phyloP scores from a whole-genome alignment of 805 yeast genomes.

The Starmerella bombi region DNA sequence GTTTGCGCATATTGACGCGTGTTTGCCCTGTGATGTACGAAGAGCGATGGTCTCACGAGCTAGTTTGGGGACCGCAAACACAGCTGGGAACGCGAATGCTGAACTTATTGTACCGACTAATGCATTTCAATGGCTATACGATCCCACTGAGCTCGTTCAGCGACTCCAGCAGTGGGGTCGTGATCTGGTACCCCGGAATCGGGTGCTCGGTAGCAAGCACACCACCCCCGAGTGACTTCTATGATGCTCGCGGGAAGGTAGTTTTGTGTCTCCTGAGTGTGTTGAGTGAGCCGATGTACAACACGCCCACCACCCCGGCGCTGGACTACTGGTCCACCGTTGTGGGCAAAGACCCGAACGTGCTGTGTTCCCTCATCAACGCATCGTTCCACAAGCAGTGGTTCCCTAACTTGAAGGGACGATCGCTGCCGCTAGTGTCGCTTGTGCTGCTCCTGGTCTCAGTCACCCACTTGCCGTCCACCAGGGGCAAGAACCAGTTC shows the following conservation, averaged over 20 bases:
- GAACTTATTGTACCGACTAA: conserved; percentile 32
- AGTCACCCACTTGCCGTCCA: conserved; percentile 52
- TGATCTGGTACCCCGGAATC: conserved; percentile 73
- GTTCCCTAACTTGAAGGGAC: conserved; percentile 21
- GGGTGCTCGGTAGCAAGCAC: conserved; percentile 33
- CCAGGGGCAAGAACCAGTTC: conserved; percentile 23
- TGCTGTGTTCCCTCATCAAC: conserved; percentile 59
- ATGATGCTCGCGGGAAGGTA: conserved; percentile 47
- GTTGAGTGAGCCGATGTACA: conserved; percentile 49
- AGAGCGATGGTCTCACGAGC: conserved; percentile 18
- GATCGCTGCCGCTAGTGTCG: conserved; percentile 37
- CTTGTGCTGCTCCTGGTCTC: conserved; percentile 50
- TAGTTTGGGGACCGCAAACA: not conserved
- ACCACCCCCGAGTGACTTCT: conserved; percentile 22
- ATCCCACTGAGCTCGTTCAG: conserved; percentile 23
- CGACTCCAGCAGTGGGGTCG: not conserved
- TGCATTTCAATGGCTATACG: conserved; percentile 49
- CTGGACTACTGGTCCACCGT: conserved; percentile 45
- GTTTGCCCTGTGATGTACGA: conserved; percentile 60
- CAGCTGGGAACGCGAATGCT: conserved; percentile 30
- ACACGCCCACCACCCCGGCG: conserved; percentile 38
- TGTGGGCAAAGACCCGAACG: conserved; percentile 40
- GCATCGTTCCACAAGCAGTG: conserved; percentile 24
- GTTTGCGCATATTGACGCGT: conserved; percentile 51
- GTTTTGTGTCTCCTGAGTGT: conserved; percentile 48